These are phyloP conservation scores for Cladobotryum protrusum DNA, from an alignment of 2,329 filamentous ascomycete species.

Conservation along the genomic window DNA sequence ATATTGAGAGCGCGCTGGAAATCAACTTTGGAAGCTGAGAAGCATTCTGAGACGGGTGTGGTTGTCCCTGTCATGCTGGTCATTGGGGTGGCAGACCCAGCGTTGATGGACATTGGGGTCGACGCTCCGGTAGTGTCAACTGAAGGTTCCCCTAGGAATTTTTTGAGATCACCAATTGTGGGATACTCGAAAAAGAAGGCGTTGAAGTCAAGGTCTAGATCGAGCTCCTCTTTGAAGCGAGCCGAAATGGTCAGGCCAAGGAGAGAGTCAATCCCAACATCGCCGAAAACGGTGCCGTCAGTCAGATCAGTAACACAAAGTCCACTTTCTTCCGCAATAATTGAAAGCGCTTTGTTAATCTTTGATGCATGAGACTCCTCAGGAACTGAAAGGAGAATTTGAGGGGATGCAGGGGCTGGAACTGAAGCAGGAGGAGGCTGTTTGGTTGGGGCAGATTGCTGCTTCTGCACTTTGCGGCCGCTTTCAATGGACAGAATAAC, in stretches of 20 bases:
- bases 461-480: background rate
- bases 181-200: background rate
- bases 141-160: background rate
- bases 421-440: background rate
- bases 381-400: background rate
- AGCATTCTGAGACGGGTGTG: background rate
- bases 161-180: background rate
- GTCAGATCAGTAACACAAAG: slow-evolving; percentile 47
- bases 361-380: background rate
- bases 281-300: slow-evolving; percentile 24
- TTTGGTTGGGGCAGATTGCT: background rate
- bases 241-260: slow-evolving; percentile 2
- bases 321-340: slow-evolving; percentile 50
- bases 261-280: slow-evolving; percentile 3
- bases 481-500: background rate
- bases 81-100: background rate
- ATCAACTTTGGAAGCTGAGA: background rate
- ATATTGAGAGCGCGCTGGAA: slow-evolving; percentile 3
- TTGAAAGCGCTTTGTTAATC: slow-evolving; percentile 35
- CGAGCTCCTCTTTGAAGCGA: slow-evolving; percentile 9
- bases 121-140: background rate
- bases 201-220: slow-evolving; percentile 3
- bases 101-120: background rate
- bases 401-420: background rate
- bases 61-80: background rate